Base-by-base conservation (phyloP, 768 basidiomycete genomes). In the Kondoa subrosea region DNA sequence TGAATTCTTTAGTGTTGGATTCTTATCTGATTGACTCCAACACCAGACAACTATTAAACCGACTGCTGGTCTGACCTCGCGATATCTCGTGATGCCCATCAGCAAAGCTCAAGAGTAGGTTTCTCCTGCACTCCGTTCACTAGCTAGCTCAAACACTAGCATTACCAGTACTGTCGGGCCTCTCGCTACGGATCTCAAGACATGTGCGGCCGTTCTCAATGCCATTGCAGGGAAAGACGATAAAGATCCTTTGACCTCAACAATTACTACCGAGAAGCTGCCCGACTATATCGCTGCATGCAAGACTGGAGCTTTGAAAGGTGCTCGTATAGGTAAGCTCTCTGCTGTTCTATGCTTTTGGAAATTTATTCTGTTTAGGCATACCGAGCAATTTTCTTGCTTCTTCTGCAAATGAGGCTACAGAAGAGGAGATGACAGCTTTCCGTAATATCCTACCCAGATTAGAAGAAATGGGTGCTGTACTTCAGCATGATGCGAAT, bases 11-110 rank as follows among this genome's bases (percentile, higher is more conserved):
- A n/a, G n/a, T n/a, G n/a, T n/a, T n/a, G n/a, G n/a, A n/a, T n/a
- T n/a, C n/a, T n/a, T n/a, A n/a, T n/a, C n/a, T n/a, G n/a, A n/a
- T n/a, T n/a, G n/a, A n/a, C n/a, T n/a, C n/a, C n/a, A n/a, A n/a
- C n/a, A n/a, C n/a, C 56, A 25, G 40, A 56, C 59, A 31, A 66
- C 57, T 27, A n/a, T 70, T 30, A 67, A 64, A 61, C 66, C 69
- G 3, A 70, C 69, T 25, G 65, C 63, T 56, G 67, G 67, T 56
- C 67, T 68, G 3, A 59, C 62, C 16, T 64, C 61, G 2, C 67
- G 67, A 12, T 4, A 26, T 27, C 56, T 56, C 2, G 67, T 68
- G 3, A 63, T 68, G 15, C 67, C 67, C 4, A 63, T 64, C 61
- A 63, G 61, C 1, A 21, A 4, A 15, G 14, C 4, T 1, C 67